Evolutionary conservation across 164 flowering plant species (phyloP), one percentile per base, ranked within the genome.

Genomic region (Nymphaea thermarum): DNA sequence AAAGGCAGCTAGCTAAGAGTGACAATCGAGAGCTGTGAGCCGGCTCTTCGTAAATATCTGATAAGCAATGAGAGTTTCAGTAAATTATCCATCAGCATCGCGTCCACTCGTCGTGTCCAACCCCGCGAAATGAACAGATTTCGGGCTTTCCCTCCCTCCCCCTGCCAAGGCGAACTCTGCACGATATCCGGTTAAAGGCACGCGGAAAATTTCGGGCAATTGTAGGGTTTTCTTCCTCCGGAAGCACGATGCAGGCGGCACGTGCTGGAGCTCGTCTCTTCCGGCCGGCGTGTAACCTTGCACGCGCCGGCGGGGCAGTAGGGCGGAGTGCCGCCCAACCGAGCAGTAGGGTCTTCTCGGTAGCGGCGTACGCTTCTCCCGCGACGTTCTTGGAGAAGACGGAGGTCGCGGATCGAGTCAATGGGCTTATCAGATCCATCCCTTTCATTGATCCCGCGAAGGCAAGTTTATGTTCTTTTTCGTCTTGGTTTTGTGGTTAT

Each of bases 401-500:
- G 4, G 68, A 67, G 45, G 64, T 67, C 45, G 59, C 43, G 10
- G 59, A 60, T 16, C 63, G 70, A 15, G 70, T 67, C 36, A 42
- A 42, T 5, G 62, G n/a, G 15, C 64, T 67, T 42, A 63, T 67
- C 18, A 59, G 59, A 42, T 67, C 70, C 17, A 59, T 3, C 41
- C 70, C 64, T 16, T 59, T 67, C 51, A 14, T 67, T 4, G 64
- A 67, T 43, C 70, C 70, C 44, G 43, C 64, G 16, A 67, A 67
- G 64, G 70, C 59, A 60, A 11, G 43, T 25, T 25, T 25, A 25
- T 25, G 36, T 25, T 25, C 36, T 25, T 25, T 25, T 25, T 25
- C 36, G 36, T 1, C 36, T 25, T 25, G 36, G 36, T 25, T 25
- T 25, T 25, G 36, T 25, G 36, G 36, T 25, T 25, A 25, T 25